A percentile compares a stretch with the other conserved stretches of the same genome.
phyloP scores from a whole-genome alignment of 805 yeast species.

The Metschnikowia similis region DNA sequence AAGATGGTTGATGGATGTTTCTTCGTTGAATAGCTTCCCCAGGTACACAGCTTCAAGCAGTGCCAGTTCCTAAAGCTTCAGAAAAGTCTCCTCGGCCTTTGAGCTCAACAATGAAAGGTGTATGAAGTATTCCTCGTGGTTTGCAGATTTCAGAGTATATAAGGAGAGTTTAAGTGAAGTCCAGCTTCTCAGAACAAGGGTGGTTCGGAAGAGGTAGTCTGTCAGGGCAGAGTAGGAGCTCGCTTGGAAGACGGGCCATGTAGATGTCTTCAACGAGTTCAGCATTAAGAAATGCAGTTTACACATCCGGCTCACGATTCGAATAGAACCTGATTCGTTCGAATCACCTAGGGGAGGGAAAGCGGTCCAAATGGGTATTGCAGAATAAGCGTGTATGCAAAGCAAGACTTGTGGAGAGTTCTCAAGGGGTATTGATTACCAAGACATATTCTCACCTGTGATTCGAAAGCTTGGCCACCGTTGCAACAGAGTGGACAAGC shows the following conservation, averaged over 20 bases:
- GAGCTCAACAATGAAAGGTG: conserved; percentile 4
- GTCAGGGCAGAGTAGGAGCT: background rate
- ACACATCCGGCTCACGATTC: no score
- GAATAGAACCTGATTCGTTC: no score
- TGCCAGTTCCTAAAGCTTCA: background rate
- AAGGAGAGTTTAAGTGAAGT: conserved; percentile 1
- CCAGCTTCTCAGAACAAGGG: conserved; percentile 4
- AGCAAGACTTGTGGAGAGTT: no score
- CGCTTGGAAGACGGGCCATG: conserved; percentile 14
- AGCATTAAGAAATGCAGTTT: no score
- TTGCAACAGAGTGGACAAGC: no score
- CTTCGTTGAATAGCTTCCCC: conserved; percentile 13
- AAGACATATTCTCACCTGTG: no score
- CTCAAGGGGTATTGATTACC: no score
- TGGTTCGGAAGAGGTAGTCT: conserved; percentile 11
- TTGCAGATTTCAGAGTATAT: background rate
- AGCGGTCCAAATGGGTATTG: no score
- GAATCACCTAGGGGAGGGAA: no score
- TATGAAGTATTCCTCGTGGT: conserved; percentile 21
- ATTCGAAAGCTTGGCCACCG: no score
- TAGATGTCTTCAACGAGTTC: no score
- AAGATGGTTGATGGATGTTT: conserved; percentile 10
- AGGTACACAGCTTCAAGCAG: conserved; percentile 15
- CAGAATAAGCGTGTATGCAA: no score
- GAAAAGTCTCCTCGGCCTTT: conserved; percentile 1